Conservation (phyloP, 495 filamentous ascomycete genomes). For the Evernia prunastri region DNA sequence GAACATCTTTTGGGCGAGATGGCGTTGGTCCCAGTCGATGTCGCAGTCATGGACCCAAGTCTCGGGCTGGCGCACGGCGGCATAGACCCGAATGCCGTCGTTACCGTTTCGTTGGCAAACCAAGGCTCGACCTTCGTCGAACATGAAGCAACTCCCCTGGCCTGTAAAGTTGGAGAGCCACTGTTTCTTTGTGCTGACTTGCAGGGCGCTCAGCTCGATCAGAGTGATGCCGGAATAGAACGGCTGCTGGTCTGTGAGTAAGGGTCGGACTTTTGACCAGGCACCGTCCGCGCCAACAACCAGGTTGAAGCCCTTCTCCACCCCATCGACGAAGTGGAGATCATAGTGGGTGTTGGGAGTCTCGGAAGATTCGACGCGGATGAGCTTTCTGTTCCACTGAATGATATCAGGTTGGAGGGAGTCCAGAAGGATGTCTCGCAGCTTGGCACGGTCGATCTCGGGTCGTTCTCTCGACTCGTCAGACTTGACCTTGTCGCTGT, state of each 20-base stretch:
- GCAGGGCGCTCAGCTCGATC: conserved; percentile 32
- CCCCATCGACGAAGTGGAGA: conserved; percentile 24
- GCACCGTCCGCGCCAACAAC: conserved; percentile 44
- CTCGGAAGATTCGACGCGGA: conserved; percentile 24
- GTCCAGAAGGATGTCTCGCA: conserved; percentile 31
- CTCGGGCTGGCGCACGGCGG: conserved; percentile 26
- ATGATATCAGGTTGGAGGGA: conserved; percentile 28
- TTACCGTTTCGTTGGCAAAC: conserved; percentile 40
- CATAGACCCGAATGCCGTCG: conserved; percentile 36
- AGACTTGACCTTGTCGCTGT: conserved; percentile 19
- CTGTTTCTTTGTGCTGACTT: conserved; percentile 29
- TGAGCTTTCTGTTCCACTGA: conserved; percentile 28
- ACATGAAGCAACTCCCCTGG: conserved; percentile 37
- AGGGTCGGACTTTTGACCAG: conserved; percentile 37
- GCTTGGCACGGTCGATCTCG: conserved; percentile 31
- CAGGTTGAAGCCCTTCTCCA: conserved; percentile 33
- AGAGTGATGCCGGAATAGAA: conserved; percentile 42
- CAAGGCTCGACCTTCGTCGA: conserved; percentile 35
- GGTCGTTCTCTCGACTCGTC: conserved; percentile 27
- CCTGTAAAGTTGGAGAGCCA: conserved; percentile 36
- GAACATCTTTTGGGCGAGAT: conserved; percentile 12
- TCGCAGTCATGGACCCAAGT: conserved; percentile 36
- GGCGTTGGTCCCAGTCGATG: conserved; percentile 17
- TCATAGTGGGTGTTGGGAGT: conserved; percentile 8
- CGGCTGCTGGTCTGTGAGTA: conserved; percentile 43